phyloP scores from a whole-genome alignment of 805 yeast genomes.

The Brettanomyces sp. region DNA sequence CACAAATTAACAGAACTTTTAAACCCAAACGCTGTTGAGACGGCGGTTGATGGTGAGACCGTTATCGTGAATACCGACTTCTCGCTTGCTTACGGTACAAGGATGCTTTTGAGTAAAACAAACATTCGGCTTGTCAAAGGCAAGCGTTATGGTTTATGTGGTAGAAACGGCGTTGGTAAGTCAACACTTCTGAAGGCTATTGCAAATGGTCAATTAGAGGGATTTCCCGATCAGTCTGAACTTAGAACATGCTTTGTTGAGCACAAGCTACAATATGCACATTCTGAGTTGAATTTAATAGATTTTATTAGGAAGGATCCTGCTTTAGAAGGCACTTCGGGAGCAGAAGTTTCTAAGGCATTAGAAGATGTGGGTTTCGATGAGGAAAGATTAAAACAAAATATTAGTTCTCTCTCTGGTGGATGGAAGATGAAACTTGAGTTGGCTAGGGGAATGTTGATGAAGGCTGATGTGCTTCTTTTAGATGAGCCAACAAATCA shows the following conservation, averaged over 20 bases:
- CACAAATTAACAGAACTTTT: constrained; percentile 44
- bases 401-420: constrained; percentile 92
- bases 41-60: constrained; percentile 68
- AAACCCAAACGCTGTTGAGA: constrained; percentile 44
- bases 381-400: constrained; percentile 79
- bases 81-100: constrained; percentile 93
- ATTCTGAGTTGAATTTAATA: constrained; percentile 83
- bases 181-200: constrained; percentile 96
- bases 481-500: constrained; percentile 98
- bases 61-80: constrained; percentile 91
- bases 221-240: constrained; percentile 85
- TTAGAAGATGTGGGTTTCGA: constrained; percentile 84
- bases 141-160: constrained; percentile 95
- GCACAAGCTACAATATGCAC: constrained; percentile 92
- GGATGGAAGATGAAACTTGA: constrained; percentile 99
- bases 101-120: constrained; percentile 94
- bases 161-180: constrained; percentile 98
- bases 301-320: constrained; percentile 84
- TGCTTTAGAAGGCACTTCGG: constrained; percentile 55
- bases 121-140: constrained; percentile 82
- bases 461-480: constrained; percentile 90
- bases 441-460: constrained; percentile 96
- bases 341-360: constrained; percentile 66
- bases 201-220: constrained; percentile 93
- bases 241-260: constrained; percentile 93